These are phyloP conservation scores for Sphagnum tenellum DNA, from an alignment of 225 moss, liverwort and hornwort species.

Conservation along the genomic window DNA sequence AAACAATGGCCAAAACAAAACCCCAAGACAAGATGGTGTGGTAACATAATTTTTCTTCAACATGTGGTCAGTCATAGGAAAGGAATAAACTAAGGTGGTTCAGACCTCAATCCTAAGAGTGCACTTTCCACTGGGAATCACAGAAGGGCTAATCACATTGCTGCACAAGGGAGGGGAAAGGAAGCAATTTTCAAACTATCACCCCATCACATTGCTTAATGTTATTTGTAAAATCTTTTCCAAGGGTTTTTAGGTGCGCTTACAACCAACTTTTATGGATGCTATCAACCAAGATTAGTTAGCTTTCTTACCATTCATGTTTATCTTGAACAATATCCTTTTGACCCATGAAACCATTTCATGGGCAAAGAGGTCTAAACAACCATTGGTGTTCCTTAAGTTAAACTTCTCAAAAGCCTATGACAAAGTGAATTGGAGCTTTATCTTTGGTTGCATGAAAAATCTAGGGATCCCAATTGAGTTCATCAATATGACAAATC, in stretches of 20 bases:
- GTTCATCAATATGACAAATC: background rate
- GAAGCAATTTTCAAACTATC: background rate
- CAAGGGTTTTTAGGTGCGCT: background rate
- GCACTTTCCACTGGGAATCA: too few species aligned
- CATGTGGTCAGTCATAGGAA: too few species aligned
- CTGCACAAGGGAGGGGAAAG: too few species aligned
- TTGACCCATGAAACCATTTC: too few species aligned
- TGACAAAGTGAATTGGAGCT: background rate
- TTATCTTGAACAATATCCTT: background rate
- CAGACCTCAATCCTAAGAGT: too few species aligned
- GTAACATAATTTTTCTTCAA: too few species aligned
- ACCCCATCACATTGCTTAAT: background rate
- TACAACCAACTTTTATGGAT: background rate
- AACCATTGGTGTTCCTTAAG: background rate
- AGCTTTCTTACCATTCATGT: background rate
- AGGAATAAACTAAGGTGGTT: too few species aligned
- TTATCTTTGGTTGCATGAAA: background rate
- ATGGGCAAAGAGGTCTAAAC: background rate
- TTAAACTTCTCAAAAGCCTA: background rate
- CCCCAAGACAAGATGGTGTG: too few species aligned
- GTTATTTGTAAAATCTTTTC: background rate
- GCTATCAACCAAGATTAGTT: background rate
- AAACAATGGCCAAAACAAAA: too few species aligned
- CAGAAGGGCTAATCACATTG: too few species aligned
- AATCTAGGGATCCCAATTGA: background rate